Percentiles rank a stretch among this genome's conserved stretches.
Evolutionary conservation across 148 eudicot species (phyloP).

Genomic region (Silene latifolia): DNA sequence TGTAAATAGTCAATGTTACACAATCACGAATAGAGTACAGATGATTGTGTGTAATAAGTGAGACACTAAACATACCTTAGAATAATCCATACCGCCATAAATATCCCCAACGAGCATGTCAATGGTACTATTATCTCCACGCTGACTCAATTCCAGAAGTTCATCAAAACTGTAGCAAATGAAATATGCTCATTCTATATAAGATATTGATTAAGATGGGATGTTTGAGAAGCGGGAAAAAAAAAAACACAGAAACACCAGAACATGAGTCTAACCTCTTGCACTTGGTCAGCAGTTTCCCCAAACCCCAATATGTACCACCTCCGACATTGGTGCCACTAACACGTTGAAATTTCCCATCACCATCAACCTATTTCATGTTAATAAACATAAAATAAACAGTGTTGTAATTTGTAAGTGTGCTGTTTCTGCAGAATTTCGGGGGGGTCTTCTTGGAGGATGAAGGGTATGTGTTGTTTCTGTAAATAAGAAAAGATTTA

Average conservation of each 20-base stretch:
- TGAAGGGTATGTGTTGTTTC: not conserved
- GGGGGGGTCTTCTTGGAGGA: not conserved
- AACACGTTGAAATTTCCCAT: constrained; percentile 85
- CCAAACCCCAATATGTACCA: constrained; percentile 98
- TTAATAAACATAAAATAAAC: constrained; percentile 11
- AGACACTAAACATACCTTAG: constrained; percentile 47
- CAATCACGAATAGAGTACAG: not conserved
- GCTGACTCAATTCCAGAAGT: constrained; percentile 84
- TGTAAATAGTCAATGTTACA: constrained; percentile 25
- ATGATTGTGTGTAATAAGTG: not conserved
- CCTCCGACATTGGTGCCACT: constrained; percentile 99
- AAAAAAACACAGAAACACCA: constrained; percentile 2
- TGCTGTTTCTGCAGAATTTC: not conserved
- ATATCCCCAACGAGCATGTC: constrained; percentile 99
- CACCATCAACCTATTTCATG: constrained; percentile 78
- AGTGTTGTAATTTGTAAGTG: not conserved
- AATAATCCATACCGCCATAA: constrained; percentile 92
- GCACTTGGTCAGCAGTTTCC: constrained; percentile 88
- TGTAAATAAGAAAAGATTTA: constrained; percentile 23
- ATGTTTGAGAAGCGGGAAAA: too few species aligned
- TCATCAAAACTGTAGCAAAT: constrained; percentile 72
- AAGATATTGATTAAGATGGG: constrained; percentile 10
- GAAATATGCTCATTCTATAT: constrained; percentile 2
- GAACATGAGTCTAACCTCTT: constrained; percentile 49
- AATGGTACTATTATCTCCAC: constrained; percentile 83